Base-by-base conservation (phyloP, 768 basidiomycete genomes). In the Tylopilus intermedius region DNA sequence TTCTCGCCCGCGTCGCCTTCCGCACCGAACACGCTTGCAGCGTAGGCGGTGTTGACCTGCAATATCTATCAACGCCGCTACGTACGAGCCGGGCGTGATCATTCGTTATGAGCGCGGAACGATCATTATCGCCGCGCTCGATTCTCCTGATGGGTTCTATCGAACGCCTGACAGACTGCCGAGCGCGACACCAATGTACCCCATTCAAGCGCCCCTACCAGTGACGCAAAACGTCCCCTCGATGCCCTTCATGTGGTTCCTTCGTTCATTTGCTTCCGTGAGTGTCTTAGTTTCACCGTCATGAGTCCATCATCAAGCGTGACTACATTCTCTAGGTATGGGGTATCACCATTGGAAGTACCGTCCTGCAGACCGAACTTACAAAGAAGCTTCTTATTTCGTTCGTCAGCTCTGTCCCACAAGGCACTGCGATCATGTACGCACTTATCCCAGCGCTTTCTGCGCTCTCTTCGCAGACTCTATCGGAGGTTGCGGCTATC, bases 71-170 rank as follows among this genome's bases (percentile, higher is more conserved):
- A 86, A 79, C 43, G 61, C 76, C 15, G 70, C 77, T 40, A 1
- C 76, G 0, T 59, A 72, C 4, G 63, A 75, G 5, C 74, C 80
- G 3, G 82, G 85, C 3, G 83, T 81, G 33, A 73, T 74, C 15
- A 84, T 94, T 54, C 84, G 89, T 49, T 91, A 88, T 61, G 82
- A 87, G 62, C 78, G 78, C 39, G 91, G 89, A 29, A 78, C 72
- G 46, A 85, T 95, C 61, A 64, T 73, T 32, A 77, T 94, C 39
- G 70, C 76, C 24, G 60, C 77, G 11, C 13, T 33, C 8, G 11
- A 8, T 33, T 8, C 18, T 11, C 8, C 33, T 33, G 33, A 14
- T 33, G 7, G 2, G 30, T 7, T 30, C 8, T 8, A 30, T 18
- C 10, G 2, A 8, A 30, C 8, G 1, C 10, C 30, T 30, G 30